Conservation (phyloP, 148 eudicot species). For the Chenopodium album region DNA sequence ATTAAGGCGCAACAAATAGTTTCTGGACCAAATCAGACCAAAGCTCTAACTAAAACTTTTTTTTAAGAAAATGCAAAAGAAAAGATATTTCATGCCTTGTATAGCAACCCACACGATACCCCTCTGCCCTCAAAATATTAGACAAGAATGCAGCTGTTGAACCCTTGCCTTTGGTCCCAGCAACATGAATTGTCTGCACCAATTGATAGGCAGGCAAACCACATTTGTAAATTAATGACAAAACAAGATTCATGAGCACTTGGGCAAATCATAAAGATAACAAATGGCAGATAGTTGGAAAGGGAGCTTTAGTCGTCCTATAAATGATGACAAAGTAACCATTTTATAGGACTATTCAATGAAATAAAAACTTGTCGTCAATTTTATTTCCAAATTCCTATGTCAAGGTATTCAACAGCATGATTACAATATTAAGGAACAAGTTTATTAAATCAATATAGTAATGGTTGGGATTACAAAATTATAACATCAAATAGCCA, state of each 20-base stretch:
- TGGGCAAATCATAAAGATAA: not conserved
- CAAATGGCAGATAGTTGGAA: not conserved
- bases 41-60: not conserved
- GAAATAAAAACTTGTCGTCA: not conserved
- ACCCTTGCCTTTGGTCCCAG: slow-evolving; percentile 99
- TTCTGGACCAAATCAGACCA: not conserved
- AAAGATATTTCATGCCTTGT: slow-evolving; percentile 49
- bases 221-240: not conserved
- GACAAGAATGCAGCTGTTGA: slow-evolving; percentile 91
- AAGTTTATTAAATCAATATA: not conserved
- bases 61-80: not conserved
- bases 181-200: slow-evolving; percentile 75
- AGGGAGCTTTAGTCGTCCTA: not conserved
- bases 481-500: not conserved
- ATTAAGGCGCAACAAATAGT: not conserved
- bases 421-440: not conserved
- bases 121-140: slow-evolving; percentile 77
- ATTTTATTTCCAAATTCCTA: not conserved
- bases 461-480: not conserved
- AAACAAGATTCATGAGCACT: not conserved
- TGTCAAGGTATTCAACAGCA: not conserved
- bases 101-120: slow-evolving; percentile 91
- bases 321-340: not conserved
- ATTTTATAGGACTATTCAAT: not conserved
- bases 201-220: not conserved